Conservation (phyloP, 2,329 filamentous ascomycete species). For the Ophiostoma angusticollis region DNA sequence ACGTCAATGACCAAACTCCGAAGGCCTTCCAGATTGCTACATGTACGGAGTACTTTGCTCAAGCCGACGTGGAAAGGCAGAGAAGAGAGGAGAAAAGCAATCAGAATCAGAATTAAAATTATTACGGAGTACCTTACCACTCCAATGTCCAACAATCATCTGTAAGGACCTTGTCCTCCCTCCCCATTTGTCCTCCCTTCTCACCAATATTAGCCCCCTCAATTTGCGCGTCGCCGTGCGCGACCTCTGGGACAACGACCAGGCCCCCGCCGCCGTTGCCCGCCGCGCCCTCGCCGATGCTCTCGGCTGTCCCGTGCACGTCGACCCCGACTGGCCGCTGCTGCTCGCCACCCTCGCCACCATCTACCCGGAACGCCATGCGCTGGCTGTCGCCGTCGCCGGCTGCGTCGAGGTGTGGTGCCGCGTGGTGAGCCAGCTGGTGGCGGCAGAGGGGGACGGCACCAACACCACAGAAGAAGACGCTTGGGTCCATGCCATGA, state of each 20-base stretch:
- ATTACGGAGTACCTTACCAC: no score
- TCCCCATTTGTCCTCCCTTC: background rate
- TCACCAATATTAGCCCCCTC: constrained; percentile 28
- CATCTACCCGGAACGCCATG: constrained; percentile 27
- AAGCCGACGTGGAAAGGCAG: no score
- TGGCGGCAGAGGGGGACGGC: no score
- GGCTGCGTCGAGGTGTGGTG: constrained; percentile 27
- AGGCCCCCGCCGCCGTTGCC: constrained; percentile 22
- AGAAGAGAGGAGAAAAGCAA: no score
- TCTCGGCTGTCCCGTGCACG: constrained; percentile 27
- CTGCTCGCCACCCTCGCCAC: constrained; percentile 25
- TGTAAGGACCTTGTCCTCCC: no score
- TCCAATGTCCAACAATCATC: no score
- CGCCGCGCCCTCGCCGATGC: constrained; percentile 20
- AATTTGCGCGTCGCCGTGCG: constrained; percentile 30
- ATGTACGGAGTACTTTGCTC: no score
- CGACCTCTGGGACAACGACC: constrained; percentile 28
- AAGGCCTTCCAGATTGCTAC: no score
- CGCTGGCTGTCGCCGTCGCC: constrained; percentile 26
- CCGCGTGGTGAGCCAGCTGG: constrained; percentile 25
- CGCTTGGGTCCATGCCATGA: constrained; percentile 31
- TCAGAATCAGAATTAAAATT: no score
- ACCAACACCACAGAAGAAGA: constrained; percentile 20
- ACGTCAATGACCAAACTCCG: no score
- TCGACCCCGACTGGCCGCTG: constrained; percentile 32